These are phyloP conservation scores for Rhamnella rubrinervis DNA, from an alignment of 331 rosid species.

Conservation along the genomic window DNA sequence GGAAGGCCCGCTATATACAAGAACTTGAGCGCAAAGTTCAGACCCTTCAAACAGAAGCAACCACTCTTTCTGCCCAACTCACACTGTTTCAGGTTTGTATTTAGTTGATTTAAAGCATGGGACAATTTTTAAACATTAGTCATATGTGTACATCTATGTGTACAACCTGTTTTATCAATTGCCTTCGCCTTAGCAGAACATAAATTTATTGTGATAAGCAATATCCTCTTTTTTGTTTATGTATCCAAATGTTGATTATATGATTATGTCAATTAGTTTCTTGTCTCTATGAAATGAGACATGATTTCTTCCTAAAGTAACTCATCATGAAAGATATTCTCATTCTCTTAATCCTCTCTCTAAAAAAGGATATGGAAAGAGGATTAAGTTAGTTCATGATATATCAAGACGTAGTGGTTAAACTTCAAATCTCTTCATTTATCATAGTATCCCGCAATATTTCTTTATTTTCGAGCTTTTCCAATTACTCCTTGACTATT, in stretches of 20 bases:
- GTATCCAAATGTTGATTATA: too few species aligned
- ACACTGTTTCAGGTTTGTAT: constrained; percentile 85
- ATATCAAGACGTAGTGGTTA: too few species aligned
- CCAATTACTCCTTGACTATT: not conserved
- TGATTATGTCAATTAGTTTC: too few species aligned
- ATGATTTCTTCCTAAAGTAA: too few species aligned
- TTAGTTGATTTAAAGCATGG: constrained; percentile 8
- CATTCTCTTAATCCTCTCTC: too few species aligned
- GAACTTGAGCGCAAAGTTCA: constrained; percentile 98
- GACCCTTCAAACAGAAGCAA: constrained; percentile 98
- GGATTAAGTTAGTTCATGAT: too few species aligned
- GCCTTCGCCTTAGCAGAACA: not conserved
- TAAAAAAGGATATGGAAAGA: too few species aligned
- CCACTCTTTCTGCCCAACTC: constrained; percentile 95
- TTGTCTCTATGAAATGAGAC: too few species aligned
- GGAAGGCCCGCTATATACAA: constrained; percentile 92
- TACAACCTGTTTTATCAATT: not conserved
- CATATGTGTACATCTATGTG: not conserved
- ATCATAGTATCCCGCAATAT: not conserved
- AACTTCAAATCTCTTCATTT: not conserved
- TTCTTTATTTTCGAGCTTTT: not conserved
- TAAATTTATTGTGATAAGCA: not conserved
- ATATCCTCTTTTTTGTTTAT: too few species aligned
- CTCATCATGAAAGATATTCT: too few species aligned
- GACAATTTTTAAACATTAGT: too few species aligned